Conservation (phyloP, 768 basidiomycete species). For the Lentinula aciculospora region DNA sequence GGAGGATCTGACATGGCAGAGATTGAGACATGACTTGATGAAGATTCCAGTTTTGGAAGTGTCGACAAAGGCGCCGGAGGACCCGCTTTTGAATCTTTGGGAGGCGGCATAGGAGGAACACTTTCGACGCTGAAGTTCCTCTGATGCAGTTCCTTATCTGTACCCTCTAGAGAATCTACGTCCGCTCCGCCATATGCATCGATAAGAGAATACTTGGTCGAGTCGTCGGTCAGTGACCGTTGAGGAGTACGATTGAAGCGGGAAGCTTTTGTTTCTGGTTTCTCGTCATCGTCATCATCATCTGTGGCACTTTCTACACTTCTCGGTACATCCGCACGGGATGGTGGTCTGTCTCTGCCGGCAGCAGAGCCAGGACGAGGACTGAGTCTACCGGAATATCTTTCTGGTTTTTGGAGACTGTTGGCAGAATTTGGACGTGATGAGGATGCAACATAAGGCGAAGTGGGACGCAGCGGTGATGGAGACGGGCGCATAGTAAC, state of each 20-base stretch:
- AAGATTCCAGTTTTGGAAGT: conserved; percentile 1
- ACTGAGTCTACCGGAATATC: neutral
- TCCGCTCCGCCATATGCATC: conserved; percentile 3
- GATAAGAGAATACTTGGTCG: neutral
- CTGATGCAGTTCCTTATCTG: neutral
- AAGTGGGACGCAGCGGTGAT: conserved; percentile 16
- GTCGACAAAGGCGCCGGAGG: conserved; percentile 12
- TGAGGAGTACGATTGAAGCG: conserved; percentile 13
- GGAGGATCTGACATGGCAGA: conserved; percentile 1
- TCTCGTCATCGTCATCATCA: conserved; percentile 52
- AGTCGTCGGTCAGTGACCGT: neutral
- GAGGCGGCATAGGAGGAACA: conserved; percentile 36
- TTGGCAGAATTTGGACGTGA: conserved; percentile 15
- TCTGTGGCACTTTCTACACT: conserved; percentile 72
- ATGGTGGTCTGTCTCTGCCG: conserved; percentile 43
- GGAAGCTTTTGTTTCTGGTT: conserved; percentile 11
- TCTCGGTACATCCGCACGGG: conserved; percentile 65
- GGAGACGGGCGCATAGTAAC: conserved; percentile 35
- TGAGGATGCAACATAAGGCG: neutral
- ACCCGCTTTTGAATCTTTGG: conserved; percentile 30
- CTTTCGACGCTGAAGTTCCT: neutral
- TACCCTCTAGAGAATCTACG: neutral
- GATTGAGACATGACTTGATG: conserved; percentile 9
- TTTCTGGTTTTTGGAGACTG: conserved; percentile 9
- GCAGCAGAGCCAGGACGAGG: conserved; percentile 15